Evolutionary conservation across 2,329 filamentous ascomycete genomes (phyloP).

Genomic region (Paracorniculantispora psalliotae): DNA sequence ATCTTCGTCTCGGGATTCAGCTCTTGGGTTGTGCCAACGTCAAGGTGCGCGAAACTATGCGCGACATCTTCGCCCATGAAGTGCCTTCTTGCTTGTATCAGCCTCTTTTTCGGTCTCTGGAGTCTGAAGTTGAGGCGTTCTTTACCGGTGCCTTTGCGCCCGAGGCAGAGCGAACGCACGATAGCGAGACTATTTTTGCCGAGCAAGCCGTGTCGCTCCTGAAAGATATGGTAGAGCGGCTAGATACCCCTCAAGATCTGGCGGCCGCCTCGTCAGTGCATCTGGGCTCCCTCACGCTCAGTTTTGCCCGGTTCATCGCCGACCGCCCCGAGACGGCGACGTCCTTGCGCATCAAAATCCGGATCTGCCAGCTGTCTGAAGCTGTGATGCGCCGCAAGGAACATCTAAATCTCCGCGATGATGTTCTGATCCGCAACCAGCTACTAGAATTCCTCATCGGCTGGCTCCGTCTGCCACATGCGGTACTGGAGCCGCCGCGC

Average conservation of each 20-base stretch:
- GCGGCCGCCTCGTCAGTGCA: conserved; percentile 59
- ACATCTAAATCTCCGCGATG: conserved; percentile 62
- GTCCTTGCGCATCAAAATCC: conserved; percentile 61
- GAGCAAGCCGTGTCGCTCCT: conserved; percentile 62
- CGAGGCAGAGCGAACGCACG: conserved; percentile 45
- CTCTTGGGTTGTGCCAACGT: conserved; percentile 60
- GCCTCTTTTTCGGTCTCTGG: conserved; percentile 59
- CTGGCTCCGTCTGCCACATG: conserved; percentile 60
- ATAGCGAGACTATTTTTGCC: conserved; percentile 60
- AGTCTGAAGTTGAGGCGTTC: conserved; percentile 58
- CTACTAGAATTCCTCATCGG: conserved; percentile 62
- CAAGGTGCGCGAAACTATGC: conserved; percentile 60
- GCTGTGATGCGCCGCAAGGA: conserved; percentile 62
- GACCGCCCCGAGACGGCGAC: conserved; percentile 50
- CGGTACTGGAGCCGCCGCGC: conserved; percentile 38
- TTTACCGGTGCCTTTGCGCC: conserved; percentile 52
- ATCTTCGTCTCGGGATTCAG: conserved; percentile 59
- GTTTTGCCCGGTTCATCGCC: conserved; percentile 63
- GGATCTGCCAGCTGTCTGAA: conserved; percentile 63
- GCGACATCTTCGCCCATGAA: conserved; percentile 62
- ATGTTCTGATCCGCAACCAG: conserved; percentile 64
- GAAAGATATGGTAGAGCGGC: conserved; percentile 57
- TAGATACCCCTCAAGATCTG: conserved; percentile 59
- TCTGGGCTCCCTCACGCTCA: conserved; percentile 58
- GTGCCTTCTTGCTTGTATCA: conserved; percentile 58